Conservation (phyloP, 164 flowering plant species). For the Protea cynaroides region DNA sequence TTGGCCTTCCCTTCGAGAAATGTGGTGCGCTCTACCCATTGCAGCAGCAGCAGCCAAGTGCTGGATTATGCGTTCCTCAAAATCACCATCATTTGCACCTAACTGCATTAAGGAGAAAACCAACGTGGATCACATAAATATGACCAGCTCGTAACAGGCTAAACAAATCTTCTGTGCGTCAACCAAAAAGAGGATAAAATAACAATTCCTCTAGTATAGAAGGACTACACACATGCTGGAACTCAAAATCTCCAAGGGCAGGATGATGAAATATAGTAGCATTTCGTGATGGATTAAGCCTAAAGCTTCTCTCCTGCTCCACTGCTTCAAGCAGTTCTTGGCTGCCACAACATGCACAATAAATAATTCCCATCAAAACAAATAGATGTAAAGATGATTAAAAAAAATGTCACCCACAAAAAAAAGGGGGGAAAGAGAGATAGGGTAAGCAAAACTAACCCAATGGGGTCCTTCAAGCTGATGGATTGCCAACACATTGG, state of each 20-base stretch:
- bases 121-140: not conserved
- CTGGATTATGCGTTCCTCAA: conserved; percentile 87
- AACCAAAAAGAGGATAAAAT: not conserved
- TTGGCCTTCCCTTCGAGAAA: conserved; percentile 68
- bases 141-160: not conserved
- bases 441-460: conserved; percentile 32
- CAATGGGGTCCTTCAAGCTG: conserved; percentile 71
- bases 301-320: conserved; percentile 60
- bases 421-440: not conserved
- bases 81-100: conserved; percentile 64
- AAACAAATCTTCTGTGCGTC: not conserved
- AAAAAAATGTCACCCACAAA: not conserved
- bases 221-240: conserved; percentile 55
- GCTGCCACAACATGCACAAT: conserved; percentile 32
- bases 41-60: conserved; percentile 98
- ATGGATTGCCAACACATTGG: conserved; percentile 88
- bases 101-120: conserved; percentile 35
- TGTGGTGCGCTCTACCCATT: conserved; percentile 77
- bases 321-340: conserved; percentile 83
- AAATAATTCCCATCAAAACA: not conserved
- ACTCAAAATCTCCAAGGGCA: conserved; percentile 73
- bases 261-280: conserved; percentile 74
- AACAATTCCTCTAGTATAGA: not conserved
- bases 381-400: not conserved
- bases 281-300: conserved; percentile 51